Conservation (phyloP, 169 alveolate species). For the Plasmodium billcollinsi region DNA sequence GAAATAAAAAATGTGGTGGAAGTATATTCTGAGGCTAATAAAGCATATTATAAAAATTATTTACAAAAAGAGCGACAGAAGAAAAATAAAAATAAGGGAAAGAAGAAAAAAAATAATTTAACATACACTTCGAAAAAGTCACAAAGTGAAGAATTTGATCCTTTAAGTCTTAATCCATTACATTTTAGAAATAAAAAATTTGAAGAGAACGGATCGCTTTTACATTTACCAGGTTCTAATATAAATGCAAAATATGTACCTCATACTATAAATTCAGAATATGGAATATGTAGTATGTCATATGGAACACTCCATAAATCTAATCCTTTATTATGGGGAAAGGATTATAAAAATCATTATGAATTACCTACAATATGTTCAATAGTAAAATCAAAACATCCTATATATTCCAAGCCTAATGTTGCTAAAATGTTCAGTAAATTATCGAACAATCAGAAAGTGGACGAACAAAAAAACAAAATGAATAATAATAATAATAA, state of each 20-base stretch:
- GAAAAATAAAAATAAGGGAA: constrained; percentile 31
- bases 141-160: constrained; percentile 65
- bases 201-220: constrained; percentile 69
- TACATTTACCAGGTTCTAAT: constrained; percentile 72
- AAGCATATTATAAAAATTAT: constrained; percentile 58
- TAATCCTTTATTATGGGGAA: constrained; percentile 73
- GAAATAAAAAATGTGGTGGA: constrained; percentile 75
- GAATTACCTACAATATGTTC: constrained; percentile 78
- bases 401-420: constrained; percentile 60
- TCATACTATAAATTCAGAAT: constrained; percentile 30
- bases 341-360: constrained; percentile 63
- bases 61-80: constrained; percentile 25
- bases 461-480: too few species aligned
- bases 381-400: constrained; percentile 77
- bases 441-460: too few species aligned
- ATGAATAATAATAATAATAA: too few species aligned
- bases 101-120: constrained; percentile 10
- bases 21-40: constrained; percentile 76
- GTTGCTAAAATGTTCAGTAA: neutral
- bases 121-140: constrained; percentile 15
- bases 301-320: constrained; percentile 75
- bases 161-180: constrained; percentile 46
- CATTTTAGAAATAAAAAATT: constrained; percentile 55
- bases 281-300: constrained; percentile 62
- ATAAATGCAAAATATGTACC: constrained; percentile 48